phyloP scores from a whole-genome alignment of 345 rosid species.

The Acer yangbiense region DNA sequence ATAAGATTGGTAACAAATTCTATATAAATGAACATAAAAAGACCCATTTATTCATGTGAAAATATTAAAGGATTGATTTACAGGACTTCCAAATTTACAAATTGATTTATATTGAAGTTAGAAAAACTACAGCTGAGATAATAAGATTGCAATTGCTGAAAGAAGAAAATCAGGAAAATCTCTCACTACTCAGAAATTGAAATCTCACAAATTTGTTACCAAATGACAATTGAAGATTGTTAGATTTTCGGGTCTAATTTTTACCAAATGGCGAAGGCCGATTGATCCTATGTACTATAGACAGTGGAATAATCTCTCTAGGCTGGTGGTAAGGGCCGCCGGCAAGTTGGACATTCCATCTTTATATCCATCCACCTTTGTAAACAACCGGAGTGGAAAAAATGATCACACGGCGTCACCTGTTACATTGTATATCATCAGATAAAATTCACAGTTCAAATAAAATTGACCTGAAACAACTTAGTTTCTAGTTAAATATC shows the following conservation, averaged over 20 bases:
- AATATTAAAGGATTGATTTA: neutral
- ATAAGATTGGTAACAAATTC: neutral
- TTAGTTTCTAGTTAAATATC: conserved; percentile 1
- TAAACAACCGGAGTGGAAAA: conserved; percentile 90
- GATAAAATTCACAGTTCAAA: neutral
- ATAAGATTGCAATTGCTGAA: neutral
- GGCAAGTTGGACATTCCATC: conserved; percentile 99
- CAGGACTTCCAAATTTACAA: conserved; percentile 1
- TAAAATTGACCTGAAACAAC: neutral
- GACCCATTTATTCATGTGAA: neutral
- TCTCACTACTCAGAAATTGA: neutral
- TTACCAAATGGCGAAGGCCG: conserved; percentile 33
- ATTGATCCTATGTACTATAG: conserved; percentile 34
- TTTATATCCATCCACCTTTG: conserved; percentile 99
- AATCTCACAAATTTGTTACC: neutral
- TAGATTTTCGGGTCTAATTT: conserved; percentile 21
- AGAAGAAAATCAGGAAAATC: neutral
- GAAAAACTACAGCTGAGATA: neutral
- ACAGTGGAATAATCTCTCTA: conserved; percentile 37
- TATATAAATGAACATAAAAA: neutral
- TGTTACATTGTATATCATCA: conserved; percentile 30
- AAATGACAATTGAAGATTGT: neutral
- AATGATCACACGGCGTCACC: conserved; percentile 98
- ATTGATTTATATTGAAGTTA: neutral
- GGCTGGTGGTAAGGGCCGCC: conserved; percentile 90